These are phyloP conservation scores for Microbotryum lychnidis-dioicae DNA, from an alignment of 1,284 basidiomycete genomes.

Conservation along the genomic window DNA sequence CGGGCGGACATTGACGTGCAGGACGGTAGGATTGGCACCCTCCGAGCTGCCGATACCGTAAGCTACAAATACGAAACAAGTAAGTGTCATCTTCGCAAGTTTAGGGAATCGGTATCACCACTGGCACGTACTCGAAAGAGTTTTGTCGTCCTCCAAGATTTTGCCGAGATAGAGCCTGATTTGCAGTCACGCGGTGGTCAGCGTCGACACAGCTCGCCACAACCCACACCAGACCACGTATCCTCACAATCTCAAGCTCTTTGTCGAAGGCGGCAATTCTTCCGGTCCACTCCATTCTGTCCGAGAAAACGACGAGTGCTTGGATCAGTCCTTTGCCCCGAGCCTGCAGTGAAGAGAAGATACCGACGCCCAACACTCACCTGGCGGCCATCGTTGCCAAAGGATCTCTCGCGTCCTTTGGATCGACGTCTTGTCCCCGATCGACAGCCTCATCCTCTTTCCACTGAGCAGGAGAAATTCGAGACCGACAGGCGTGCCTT, in stretches of 20 bases:
- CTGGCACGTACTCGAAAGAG: conserved; percentile 1
- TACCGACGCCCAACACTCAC: not conserved
- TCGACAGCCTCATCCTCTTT: not conserved
- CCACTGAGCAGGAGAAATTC: conserved; percentile 12
- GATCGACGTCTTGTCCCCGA: not conserved
- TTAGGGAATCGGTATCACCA: too few relatives aligned
- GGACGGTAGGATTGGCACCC: not conserved
- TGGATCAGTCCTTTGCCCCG: not conserved
- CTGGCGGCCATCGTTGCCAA: conserved; percentile 11
- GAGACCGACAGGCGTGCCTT: not conserved
- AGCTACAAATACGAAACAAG: not conserved
- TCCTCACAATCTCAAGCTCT: conserved; percentile 9
- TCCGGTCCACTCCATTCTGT: conserved; percentile 11
- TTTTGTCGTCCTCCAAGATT: conserved; percentile 1
- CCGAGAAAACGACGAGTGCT: not conserved
- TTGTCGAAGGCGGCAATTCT: not conserved
- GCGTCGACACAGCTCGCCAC: not conserved
- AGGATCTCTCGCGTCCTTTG: not conserved
- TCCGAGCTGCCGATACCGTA: not conserved
- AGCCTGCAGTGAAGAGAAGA: too few relatives aligned
- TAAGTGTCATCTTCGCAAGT: not conserved
- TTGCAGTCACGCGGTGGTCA: too few relatives aligned
- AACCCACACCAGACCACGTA: fast-evolving
- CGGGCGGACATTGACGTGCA: conserved; percentile 13
- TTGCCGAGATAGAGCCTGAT: conserved; percentile 18